Percentiles rank a stretch among this genome's conserved stretches.
Conservation (phyloP, 2,329 filamentous ascomycete genomes). For the Sarocladium brachiariae region DNA sequence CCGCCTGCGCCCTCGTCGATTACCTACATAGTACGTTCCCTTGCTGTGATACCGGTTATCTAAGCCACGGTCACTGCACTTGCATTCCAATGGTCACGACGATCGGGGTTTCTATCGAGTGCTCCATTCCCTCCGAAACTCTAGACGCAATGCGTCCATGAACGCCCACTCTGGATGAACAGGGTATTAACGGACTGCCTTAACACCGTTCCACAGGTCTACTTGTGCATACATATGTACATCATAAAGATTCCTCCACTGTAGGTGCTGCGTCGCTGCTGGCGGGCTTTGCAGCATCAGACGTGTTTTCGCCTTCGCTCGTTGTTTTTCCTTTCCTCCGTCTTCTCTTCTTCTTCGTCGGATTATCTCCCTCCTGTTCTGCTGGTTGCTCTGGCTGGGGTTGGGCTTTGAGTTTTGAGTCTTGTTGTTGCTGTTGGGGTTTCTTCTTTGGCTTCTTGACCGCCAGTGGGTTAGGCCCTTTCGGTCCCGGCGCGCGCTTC, state of each 20-base stretch:
- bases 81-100: background rate
- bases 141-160: background rate
- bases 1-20: no score
- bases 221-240: conserved; percentile 2
- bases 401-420: background rate
- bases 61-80: no score
- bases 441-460: conserved; percentile 62
- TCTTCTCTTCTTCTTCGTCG: conserved; percentile 23
- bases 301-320: conserved; percentile 12
- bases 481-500: conserved; percentile 49
- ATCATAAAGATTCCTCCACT: conserved; percentile 16
- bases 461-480: conserved; percentile 64
- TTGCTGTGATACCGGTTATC: no score
- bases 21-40: no score
- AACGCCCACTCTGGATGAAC: background rate
- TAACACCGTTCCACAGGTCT: no score
- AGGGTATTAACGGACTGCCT: conserved; percentile 7
- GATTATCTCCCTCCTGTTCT: conserved; percentile 20
- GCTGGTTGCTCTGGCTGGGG: background rate
- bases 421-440: conserved; percentile 12
- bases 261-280: conserved; percentile 4
- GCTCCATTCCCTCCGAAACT: background rate
- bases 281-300: background rate
- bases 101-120: background rate
- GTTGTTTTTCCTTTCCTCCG: conserved; percentile 23